Percentiles rank a stretch among this genome's conserved stretches.
These are phyloP conservation scores for Themeda triandra DNA, from an alignment of 176 grass and related monocot genomes.

Conservation along the genomic window DNA sequence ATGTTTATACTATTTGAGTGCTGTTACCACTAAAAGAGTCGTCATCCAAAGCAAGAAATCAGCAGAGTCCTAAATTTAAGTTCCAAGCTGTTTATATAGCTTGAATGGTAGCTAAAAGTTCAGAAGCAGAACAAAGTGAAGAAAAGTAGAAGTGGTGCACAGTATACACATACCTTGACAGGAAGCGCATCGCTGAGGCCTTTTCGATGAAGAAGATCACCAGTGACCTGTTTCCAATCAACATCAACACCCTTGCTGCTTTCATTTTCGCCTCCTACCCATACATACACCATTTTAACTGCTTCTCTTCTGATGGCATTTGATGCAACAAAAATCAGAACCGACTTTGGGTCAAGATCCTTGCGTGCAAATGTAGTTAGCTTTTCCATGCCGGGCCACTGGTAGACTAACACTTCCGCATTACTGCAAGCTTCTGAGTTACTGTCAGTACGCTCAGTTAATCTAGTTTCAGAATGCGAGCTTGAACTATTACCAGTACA, in stretches of 20 bases:
- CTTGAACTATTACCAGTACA: constrained; percentile 25
- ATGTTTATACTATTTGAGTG: constrained; percentile 6
- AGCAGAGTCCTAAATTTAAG: not conserved
- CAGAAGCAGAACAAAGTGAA: not conserved
- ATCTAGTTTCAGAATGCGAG: constrained; percentile 7
- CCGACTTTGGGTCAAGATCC: constrained; percentile 76
- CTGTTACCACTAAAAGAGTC: not conserved
- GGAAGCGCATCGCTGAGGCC: constrained; percentile 56
- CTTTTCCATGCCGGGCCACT: constrained; percentile 83
- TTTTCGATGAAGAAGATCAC: constrained; percentile 65
- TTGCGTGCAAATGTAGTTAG: constrained; percentile 47
- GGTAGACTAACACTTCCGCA: constrained; percentile 45
- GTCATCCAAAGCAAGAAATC: not conserved
- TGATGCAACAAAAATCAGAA: constrained; percentile 75
- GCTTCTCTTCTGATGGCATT: constrained; percentile 48
- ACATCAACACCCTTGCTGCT: constrained; percentile 35
- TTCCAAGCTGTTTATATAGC: not conserved
- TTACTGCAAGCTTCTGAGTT: constrained; percentile 30
- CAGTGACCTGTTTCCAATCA: constrained; percentile 65
- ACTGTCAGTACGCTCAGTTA: constrained; percentile 31
- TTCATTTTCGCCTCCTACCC: constrained; percentile 73
- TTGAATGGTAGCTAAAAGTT: not conserved
- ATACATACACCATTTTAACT: constrained; percentile 53
- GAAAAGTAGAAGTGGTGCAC: not conserved
- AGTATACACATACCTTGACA: constrained; percentile 53